Evolutionary conservation across 176 grass and related monocot genomes (phyloP).

Genomic region (Oryza coarctata): DNA sequence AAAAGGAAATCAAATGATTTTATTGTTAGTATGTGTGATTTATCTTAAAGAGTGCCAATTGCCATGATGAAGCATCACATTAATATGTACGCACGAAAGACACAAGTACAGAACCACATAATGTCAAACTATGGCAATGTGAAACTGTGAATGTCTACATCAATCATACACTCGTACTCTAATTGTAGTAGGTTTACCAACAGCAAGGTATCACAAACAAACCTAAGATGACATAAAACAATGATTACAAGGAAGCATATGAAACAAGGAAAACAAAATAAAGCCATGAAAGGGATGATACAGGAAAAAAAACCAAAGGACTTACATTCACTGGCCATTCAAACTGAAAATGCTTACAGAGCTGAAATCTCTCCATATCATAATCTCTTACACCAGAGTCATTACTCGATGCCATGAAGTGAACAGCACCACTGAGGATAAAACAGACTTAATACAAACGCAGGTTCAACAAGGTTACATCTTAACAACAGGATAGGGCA

Average conservation of each 20-base stretch:
- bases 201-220: conserved; percentile 3
- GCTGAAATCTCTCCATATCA: conserved; percentile 78
- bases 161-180: background rate
- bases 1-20: background rate
- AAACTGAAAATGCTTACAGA: conserved; percentile 73
- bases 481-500: conserved; percentile 9
- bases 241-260: too few relatives aligned
- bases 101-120: background rate
- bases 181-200: background rate
- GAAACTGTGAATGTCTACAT: background rate
- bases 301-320: background rate
- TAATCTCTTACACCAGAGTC: conserved; percentile 81
- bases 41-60: conserved; percentile 1
- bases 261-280: too few relatives aligned
- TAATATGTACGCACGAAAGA: background rate
- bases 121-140: background rate
- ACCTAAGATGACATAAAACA: too few relatives aligned
- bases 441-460: conserved; percentile 30
- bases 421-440: conserved; percentile 54
- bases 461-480: background rate
- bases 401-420: conserved; percentile 86
- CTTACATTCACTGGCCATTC: conserved; percentile 88
- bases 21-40: background rate
- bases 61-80: background rate
- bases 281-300: too few relatives aligned